Evolutionary conservation across 129 eudicot genomes (phyloP).

Genomic region (Tanacetum coccineum): DNA sequence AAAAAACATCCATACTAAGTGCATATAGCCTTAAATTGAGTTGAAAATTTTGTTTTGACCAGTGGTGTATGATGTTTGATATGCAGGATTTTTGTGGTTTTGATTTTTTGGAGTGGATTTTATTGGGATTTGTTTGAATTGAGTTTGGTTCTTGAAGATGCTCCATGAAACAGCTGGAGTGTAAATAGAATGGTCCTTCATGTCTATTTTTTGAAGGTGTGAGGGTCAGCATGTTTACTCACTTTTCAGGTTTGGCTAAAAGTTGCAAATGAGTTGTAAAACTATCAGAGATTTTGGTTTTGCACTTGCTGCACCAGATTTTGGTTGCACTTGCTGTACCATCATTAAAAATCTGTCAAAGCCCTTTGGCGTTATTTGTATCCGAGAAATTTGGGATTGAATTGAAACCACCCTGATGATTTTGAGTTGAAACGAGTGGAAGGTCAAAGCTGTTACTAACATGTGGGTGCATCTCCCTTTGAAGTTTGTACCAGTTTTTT

Average conservation of each 20-base stretch:
- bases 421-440: not conserved
- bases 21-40: not conserved
- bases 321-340: constrained; percentile 21
- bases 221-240: constrained; percentile 39
- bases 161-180: constrained; percentile 21
- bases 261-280: constrained; percentile 25
- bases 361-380: constrained; percentile 17
- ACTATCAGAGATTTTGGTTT: constrained; percentile 8
- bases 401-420: not conserved
- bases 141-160: constrained; percentile 23
- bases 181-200: constrained; percentile 69
- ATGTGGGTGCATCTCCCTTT: not conserved
- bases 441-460: not conserved
- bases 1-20: too few species aligned
- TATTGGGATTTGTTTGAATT: constrained; percentile 9
- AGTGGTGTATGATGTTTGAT: constrained; percentile 25
- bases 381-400: constrained; percentile 16
- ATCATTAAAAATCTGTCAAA: constrained; percentile 16
- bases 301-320: constrained; percentile 17
- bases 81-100: constrained; percentile 32
- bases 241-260: constrained; percentile 26
- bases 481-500: not conserved
- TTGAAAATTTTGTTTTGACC: constrained; percentile 24
- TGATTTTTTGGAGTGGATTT: constrained; percentile 24
- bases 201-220: constrained; percentile 49